Conservation (phyloP, 371 early-diverging fungal genomes). For the Mucor piriformis region DNA sequence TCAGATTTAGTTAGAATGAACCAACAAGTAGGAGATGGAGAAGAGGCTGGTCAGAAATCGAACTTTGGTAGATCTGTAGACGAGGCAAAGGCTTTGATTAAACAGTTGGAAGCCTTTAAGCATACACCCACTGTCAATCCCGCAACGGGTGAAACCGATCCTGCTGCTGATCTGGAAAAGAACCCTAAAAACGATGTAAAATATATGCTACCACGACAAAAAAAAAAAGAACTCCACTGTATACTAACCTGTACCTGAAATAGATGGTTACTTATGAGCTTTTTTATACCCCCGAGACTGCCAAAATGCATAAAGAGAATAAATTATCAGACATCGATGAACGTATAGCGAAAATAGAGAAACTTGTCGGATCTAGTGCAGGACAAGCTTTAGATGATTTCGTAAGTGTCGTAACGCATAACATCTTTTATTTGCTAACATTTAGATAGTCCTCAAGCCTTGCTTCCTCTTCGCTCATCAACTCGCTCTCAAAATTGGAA, state of each 20-base stretch:
- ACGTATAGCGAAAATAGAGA: conserved; percentile 80
- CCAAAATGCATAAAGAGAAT: conserved; percentile 59
- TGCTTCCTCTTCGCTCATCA: conserved; percentile 57
- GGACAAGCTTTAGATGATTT: conserved; percentile 59
- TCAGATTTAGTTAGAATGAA: conserved; percentile 67
- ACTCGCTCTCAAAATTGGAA: conserved; percentile 75
- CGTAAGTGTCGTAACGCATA: conserved; percentile 24
- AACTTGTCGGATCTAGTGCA: conserved; percentile 73
- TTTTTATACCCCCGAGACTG: conserved; percentile 73
- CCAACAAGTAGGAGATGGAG: conserved; percentile 40
- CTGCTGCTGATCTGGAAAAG: conserved; percentile 30
- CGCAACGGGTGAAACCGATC: conserved; percentile 22
- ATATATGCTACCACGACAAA: too few species aligned
- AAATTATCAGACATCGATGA: conserved; percentile 74
- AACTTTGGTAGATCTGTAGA: conserved; percentile 46
- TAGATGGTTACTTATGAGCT: conserved; percentile 78
- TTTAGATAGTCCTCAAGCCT: conserved; percentile 48
- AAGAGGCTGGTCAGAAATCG: conserved; percentile 23
- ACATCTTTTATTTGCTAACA: neutral
- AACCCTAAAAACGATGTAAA: conserved; percentile 41
- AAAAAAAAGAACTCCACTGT: neutral
- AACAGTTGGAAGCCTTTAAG: conserved; percentile 70
- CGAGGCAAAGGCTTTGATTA: conserved; percentile 63
- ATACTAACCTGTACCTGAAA: neutral
- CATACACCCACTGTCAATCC: conserved; percentile 15